Base-by-base conservation (phyloP, 2,329 filamentous ascomycete genomes). In the Colletotrichum tropicale region DNA sequence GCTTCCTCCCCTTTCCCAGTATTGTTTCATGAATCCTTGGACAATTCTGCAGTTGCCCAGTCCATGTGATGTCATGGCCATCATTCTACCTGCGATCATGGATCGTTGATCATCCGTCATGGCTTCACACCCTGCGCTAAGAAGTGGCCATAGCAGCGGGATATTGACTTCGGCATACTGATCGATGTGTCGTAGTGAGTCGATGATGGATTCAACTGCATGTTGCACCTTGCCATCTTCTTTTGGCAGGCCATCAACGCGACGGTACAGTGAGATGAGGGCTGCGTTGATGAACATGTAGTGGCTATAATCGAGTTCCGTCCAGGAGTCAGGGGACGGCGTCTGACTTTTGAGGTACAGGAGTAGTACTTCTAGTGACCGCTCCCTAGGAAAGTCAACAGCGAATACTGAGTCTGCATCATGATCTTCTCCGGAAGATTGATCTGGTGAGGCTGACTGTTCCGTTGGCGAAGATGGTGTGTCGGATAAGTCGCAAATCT, bases 401-500 rank as follows among this genome's bases (percentile, higher is more conserved):
- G n/a, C 55, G 13, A 58, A 28, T 0, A 58, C 55, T 2, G 26
- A 16, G 26, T 58, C 58, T n/a, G 58, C 8, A 2, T 26, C 28
- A 3, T 32, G 26, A 1, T 18, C 28, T 1, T 61, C 2, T 32
- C 15, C 28, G 0, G 1, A 13, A 5, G 0, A n/a, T 15, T 8
- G 28, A 26, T 21, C 58, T 15, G 58, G 16, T 34, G 26, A n/a
- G 7, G 18, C 3, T 32, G 28, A 10, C 5, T 32, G 16, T 61
- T 8, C 9, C 1, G 3, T 18, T 58, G 21, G 2, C 3, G 24
- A 30, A 58, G 24, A 10, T 2, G 21, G 21, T 2, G 55, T 26
- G 26, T 61, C 58, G 2, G 58, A 30, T 21, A 61, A 5, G 12
- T 61, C 58, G 28, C 58, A 61, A 6, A 61, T 30, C 18, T 61